Percentiles rank a stretch among this genome's conserved stretches.
phyloP scores from a whole-genome alignment of 257 asterid genomes.

The Datura wrightii region DNA sequence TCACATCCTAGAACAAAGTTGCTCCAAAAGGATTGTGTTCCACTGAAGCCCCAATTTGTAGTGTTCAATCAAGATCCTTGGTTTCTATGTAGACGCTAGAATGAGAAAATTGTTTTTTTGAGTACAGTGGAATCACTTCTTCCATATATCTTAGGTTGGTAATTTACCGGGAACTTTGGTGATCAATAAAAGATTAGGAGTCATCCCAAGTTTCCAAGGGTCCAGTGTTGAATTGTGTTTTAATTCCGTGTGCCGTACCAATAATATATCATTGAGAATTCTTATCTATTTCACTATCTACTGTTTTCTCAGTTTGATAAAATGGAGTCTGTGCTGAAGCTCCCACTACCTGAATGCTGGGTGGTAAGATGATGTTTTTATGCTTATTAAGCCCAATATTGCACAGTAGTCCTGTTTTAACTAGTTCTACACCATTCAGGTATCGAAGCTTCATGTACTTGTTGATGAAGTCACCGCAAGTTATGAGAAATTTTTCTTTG shows the following conservation, averaged over 20 bases:
- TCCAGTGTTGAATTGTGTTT: conserved; percentile 21
- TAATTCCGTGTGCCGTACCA: background rate
- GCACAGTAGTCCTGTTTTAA: background rate
- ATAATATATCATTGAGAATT: background rate
- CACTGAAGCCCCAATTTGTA: conserved; percentile 6
- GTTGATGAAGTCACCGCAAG: conserved; percentile 78
- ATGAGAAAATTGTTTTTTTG: background rate
- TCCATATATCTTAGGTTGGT: conserved; percentile 12
- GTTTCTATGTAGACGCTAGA: conserved; percentile 10
- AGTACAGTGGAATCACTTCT: conserved; percentile 24
- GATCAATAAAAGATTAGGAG: background rate
- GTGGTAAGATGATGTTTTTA: conserved; percentile 66
- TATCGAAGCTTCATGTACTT: conserved; percentile 86
- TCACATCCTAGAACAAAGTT: conserved; percentile 20
- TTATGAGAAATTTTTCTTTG: conserved; percentile 87
- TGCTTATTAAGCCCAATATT: conserved; percentile 11
- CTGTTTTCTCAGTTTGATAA: conserved; percentile 69
- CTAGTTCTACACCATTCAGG: conserved; percentile 50
- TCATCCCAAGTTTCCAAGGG: background rate
- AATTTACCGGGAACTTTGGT: background rate
- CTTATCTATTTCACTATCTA: conserved; percentile 24
- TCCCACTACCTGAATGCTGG: conserved; percentile 98
- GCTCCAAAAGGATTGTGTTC: background rate
- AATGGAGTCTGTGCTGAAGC: conserved; percentile 59
- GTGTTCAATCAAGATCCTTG: conserved; percentile 1